phyloP scores from a whole-genome alignment of 176 grass and related monocot species.

The Lolium multiflorum region DNA sequence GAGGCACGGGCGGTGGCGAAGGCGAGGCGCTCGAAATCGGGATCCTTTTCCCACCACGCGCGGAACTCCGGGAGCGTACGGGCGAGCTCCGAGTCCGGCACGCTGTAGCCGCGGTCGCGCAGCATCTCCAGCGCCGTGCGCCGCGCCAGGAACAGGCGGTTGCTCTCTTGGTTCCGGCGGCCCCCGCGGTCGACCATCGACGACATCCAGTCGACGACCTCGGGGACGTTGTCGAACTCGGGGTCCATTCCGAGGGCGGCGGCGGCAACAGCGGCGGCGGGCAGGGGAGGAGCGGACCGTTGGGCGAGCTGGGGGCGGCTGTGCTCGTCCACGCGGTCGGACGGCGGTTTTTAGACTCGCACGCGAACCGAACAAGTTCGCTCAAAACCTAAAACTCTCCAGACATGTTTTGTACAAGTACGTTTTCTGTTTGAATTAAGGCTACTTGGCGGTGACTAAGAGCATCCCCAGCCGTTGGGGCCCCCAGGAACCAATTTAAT shows the following conservation, averaged over 20 bases:
- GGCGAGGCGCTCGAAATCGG: constrained; percentile 59
- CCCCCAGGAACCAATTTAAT: too few species aligned
- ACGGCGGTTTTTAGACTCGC: neutral
- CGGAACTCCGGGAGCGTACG: constrained; percentile 81
- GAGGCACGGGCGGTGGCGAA: constrained; percentile 55
- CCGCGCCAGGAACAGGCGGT: constrained; percentile 83
- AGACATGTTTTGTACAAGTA: too few species aligned
- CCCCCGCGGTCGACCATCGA: constrained; percentile 64
- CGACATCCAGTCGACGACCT: constrained; percentile 54
- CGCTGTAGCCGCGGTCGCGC: constrained; percentile 71
- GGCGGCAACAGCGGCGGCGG: neutral
- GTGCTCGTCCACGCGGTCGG: neutral
- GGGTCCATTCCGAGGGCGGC: neutral
- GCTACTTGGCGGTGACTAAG: too few species aligned
- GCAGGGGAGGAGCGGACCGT: neutral
- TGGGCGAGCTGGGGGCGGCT: neutral
- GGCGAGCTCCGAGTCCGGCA: constrained; percentile 55
- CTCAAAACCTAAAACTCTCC: too few species aligned
- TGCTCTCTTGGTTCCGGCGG: constrained; percentile 63
- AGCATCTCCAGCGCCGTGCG: constrained; percentile 93
- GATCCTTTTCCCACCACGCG: constrained; percentile 54
- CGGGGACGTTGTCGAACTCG: neutral
- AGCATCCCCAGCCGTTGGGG: too few species aligned
- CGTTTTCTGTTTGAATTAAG: too few species aligned
- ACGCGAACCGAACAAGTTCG: too few species aligned